phyloP scores from a whole-genome alignment of 2,329 filamentous ascomycete genomes.

The Arthrobotrys sphaeroides region DNA sequence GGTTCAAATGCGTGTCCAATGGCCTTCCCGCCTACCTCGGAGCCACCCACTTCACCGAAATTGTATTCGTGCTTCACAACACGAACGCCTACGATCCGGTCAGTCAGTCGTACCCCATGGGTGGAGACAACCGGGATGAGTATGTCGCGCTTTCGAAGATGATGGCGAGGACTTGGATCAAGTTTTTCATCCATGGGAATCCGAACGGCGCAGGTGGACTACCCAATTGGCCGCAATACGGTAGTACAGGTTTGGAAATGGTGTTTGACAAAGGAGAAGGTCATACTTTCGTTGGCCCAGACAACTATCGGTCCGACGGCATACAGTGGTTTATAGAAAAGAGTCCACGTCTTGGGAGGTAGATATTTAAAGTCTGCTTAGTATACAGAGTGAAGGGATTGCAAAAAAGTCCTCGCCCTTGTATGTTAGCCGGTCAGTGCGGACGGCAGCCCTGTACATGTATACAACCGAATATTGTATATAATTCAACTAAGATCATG shows the following conservation, averaged over 20 bases:
- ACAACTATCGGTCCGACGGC: slow-evolving; percentile 59
- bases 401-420: too few species aligned
- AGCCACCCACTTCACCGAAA: slow-evolving; percentile 66
- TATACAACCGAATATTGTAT: too few species aligned
- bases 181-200: slow-evolving; percentile 7
- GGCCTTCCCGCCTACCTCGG: slow-evolving; percentile 63
- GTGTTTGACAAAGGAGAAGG: slow-evolving; percentile 59
- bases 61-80: slow-evolving; percentile 59
- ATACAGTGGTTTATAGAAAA: slow-evolving; percentile 59
- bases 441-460: too few species aligned
- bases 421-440: too few species aligned
- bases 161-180: slow-evolving; percentile 38
- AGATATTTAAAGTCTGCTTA: not conserved
- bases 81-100: slow-evolving; percentile 52
- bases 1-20: slow-evolving; percentile 69
- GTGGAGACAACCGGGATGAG: slow-evolving; percentile 55
- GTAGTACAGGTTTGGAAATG: slow-evolving; percentile 57
- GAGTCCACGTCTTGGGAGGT: not conserved
- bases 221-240: slow-evolving; percentile 59
- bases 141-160: slow-evolving; percentile 37
- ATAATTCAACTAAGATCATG: too few species aligned
- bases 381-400: too few species aligned
- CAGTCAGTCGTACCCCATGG: slow-evolving; percentile 4
- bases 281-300: slow-evolving; percentile 58
- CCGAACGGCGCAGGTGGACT: slow-evolving; percentile 15